phyloP scores from a whole-genome alignment of 148 eudicot species.

The Silene conica region DNA sequence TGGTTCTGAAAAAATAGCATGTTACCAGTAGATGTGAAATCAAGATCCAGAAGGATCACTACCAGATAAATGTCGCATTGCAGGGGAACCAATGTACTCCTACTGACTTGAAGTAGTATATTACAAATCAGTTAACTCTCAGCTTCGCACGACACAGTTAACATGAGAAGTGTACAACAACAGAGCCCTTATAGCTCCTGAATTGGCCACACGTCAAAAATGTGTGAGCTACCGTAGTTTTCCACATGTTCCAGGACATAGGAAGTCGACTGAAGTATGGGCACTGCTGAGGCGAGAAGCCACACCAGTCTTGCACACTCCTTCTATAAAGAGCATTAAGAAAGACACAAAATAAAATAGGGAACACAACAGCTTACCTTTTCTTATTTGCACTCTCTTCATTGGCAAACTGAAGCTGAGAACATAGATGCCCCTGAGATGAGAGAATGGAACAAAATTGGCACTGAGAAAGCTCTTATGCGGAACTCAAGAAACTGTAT shows the following conservation, averaged over 20 bases:
- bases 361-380: slow-evolving; percentile 34
- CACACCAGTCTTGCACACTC: slow-evolving; percentile 3
- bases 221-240: neutral
- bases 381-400: slow-evolving; percentile 67
- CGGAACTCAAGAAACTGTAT: neutral
- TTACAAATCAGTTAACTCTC: neutral
- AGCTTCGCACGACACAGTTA: neutral
- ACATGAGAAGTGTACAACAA: neutral
- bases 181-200: neutral
- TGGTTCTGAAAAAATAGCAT: slow-evolving; percentile 3
- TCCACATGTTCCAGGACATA: neutral
- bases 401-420: slow-evolving; percentile 75
- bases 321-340: neutral
- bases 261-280: neutral
- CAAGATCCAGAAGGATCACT: neutral
- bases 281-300: neutral
- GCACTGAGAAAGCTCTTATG: slow-evolving; percentile 1
- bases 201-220: neutral
- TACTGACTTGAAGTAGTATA: neutral
- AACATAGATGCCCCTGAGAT: slow-evolving; percentile 66
- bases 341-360: neutral
- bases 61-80: neutral
- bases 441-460: slow-evolving; percentile 7
- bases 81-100: neutral
- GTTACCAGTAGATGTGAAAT: neutral